Percentiles rank a stretch among this genome's conserved stretches.
Evolutionary conservation across 139 green algal genomes (phyloP).

Genomic region (Trebouxia sp.): DNA sequence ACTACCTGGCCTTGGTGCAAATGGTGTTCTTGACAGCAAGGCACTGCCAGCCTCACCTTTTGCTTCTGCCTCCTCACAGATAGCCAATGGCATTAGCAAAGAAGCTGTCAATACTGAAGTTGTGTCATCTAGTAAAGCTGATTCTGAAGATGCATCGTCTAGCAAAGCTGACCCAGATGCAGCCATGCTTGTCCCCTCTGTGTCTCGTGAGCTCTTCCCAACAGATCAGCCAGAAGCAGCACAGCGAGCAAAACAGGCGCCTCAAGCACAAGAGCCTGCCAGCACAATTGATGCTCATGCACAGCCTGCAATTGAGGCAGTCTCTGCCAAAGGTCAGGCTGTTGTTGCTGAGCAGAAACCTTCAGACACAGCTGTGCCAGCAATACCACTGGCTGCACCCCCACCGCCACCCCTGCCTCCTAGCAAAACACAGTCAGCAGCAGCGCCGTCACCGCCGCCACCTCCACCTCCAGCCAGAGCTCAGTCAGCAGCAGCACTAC

Average conservation of each 20-base stretch:
- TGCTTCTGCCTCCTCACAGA: not conserved
- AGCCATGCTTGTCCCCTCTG: not conserved
- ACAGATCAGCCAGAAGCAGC: not conserved
- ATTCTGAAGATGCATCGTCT: not conserved
- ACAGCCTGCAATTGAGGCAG: no score
- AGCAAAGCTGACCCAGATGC: not conserved
- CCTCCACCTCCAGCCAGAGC: not conserved
- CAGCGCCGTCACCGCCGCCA: not conserved
- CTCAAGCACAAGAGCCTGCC: not conserved
- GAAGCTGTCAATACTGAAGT: not conserved
- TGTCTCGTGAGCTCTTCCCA: constrained; percentile 10
- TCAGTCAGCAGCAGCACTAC: not conserved
- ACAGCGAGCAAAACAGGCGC: not conserved
- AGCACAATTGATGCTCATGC: not conserved
- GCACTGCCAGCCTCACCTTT: constrained; percentile 18
- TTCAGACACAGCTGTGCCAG: not conserved
- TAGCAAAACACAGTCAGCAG: not conserved
- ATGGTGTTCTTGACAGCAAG: not conserved
- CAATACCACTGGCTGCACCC: not conserved
- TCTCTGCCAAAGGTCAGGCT: no score
- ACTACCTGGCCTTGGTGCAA: not conserved
- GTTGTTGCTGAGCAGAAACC: not conserved
- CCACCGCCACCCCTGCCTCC: not conserved
- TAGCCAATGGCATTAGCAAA: no score
- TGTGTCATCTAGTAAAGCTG: not conserved